Evolutionary conservation across 1,139 yeast species (phyloP).

Genomic region (Yamadazyma dendronema): DNA sequence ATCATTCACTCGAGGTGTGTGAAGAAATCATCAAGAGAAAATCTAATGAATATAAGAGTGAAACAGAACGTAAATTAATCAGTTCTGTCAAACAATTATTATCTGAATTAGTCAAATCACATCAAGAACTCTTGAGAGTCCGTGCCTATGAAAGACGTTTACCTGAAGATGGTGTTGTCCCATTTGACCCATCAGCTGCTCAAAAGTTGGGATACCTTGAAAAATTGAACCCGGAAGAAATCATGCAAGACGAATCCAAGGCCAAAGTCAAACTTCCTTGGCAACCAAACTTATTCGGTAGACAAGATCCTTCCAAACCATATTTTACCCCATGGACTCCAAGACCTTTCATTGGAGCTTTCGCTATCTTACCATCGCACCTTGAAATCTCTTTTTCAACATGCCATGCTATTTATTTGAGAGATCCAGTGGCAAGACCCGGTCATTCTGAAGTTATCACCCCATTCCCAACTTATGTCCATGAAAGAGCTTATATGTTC

Average conservation of each 20-base stretch:
- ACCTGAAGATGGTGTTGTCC: conserved; percentile 26
- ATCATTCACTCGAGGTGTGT: conserved; percentile 16
- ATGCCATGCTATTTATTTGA: conserved; percentile 90
- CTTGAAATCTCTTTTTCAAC: conserved; percentile 86
- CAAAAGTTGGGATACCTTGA: conserved; percentile 49
- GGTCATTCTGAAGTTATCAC: conserved; percentile 95
- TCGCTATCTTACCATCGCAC: conserved; percentile 89
- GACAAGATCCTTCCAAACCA: conserved; percentile 70
- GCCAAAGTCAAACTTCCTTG: conserved; percentile 62
- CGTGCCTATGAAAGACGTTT: conserved; percentile 26
- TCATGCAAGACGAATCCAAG: conserved; percentile 52
- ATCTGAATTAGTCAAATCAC: conserved; percentile 51
- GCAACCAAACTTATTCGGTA: conserved; percentile 78
- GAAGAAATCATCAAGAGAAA: conserved; percentile 29
- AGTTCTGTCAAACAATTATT: conserved; percentile 54
- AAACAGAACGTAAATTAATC: conserved; percentile 39
- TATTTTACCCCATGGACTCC: conserved; percentile 98
- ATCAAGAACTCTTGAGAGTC: conserved; percentile 50
- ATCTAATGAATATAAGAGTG: conserved; percentile 33
- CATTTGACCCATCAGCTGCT: conserved; percentile 58
- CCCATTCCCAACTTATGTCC: conserved; percentile 81
- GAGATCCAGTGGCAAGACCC: conserved; percentile 97
- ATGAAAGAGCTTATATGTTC: conserved; percentile 95
- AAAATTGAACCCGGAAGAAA: conserved; percentile 49
- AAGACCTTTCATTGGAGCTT: conserved; percentile 88